Evolutionary conservation across 2,329 filamentous ascomycete species (phyloP).

Genomic region (Arthroderma sp.): DNA sequence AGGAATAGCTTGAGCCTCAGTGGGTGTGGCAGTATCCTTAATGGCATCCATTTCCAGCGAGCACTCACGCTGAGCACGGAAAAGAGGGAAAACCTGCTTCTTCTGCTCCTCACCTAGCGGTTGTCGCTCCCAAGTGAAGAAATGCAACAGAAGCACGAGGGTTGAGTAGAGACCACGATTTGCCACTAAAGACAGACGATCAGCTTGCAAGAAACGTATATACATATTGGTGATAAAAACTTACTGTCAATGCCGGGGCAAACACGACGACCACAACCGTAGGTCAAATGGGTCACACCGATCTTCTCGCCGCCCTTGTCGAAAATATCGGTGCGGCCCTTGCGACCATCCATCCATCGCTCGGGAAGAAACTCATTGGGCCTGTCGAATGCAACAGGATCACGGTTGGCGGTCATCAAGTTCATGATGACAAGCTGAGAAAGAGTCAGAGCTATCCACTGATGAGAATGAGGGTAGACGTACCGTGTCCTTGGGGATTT

Average conservation of each 20-base stretch:
- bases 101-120: conserved; percentile 10
- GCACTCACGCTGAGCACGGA: conserved; percentile 12
- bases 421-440: conserved; percentile 6
- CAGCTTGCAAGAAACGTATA: background rate
- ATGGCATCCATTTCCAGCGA: conserved; percentile 12
- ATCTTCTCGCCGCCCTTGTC: conserved; percentile 4
- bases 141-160: conserved; percentile 11
- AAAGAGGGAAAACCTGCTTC: conserved; percentile 17
- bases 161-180: conserved; percentile 12
- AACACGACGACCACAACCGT: conserved; percentile 4
- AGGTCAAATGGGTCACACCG: conserved; percentile 4
- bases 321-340: conserved; percentile 3
- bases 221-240: background rate
- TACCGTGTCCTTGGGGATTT: conserved; percentile 6
- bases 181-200: conserved; percentile 6
- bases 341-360: conserved; percentile 4
- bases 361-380: conserved; percentile 4
- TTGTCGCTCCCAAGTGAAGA: conserved; percentile 12
- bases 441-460: background rate
- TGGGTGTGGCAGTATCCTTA: conserved; percentile 10
- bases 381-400: conserved; percentile 3
- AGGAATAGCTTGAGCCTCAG: conserved; percentile 11
- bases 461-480: background rate
- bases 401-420: conserved; percentile 3
- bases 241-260: conserved; percentile 6